phyloP scores from a whole-genome alignment of 805 yeast species.

The Yamadazyma nakazawae region DNA sequence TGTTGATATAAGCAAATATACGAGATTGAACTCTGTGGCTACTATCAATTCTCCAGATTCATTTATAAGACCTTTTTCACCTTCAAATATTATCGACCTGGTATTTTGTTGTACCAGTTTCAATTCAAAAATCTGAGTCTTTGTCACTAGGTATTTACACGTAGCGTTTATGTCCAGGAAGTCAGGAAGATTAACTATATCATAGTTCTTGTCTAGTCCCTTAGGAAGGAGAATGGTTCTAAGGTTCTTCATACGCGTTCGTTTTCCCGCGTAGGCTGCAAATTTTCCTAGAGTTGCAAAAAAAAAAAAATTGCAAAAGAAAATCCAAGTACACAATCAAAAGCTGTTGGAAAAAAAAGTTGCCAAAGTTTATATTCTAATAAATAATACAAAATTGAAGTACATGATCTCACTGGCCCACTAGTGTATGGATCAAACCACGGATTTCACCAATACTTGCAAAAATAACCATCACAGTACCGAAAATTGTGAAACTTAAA shows the following conservation, averaged over 20 bases:
- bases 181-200: constrained; percentile 10
- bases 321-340: not conserved
- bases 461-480: constrained; percentile 68
- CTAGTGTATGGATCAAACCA: constrained; percentile 16
- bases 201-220: not conserved
- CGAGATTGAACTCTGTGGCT: constrained; percentile 38
- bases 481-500: constrained; percentile 67
- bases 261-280: constrained; percentile 3
- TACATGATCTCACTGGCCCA: constrained; percentile 4
- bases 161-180: constrained; percentile 4
- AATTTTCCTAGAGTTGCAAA: not conserved
- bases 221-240: constrained; percentile 13
- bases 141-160: constrained; percentile 11
- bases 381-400: not conserved
- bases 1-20: constrained; percentile 37
- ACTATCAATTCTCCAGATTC: constrained; percentile 41
- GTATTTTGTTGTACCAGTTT: constrained; percentile 25
- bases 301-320: not conserved
- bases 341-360: too few relatives aligned
- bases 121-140: constrained; percentile 34
- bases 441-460: constrained; percentile 50
- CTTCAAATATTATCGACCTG: constrained; percentile 38
- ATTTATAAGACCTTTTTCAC: constrained; percentile 32
- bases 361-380: not conserved
- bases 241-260: constrained; percentile 2